Conservation (phyloP, 1,139 yeast species). For the Taphrina communis region DNA sequence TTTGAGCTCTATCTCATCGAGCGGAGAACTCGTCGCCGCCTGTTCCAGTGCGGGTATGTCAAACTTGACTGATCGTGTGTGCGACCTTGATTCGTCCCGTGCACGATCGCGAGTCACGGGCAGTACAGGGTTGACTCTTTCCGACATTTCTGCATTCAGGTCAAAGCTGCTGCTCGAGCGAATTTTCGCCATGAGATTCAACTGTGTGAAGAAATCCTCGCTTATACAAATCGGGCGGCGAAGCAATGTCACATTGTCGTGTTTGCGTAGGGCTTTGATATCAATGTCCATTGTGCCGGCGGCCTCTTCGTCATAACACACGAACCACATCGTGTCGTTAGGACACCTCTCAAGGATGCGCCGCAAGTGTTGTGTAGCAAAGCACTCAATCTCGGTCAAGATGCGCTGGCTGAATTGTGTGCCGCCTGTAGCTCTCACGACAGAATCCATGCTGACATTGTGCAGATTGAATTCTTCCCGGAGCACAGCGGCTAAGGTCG, state of each 20-base stretch:
- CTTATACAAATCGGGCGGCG: constrained; percentile 18
- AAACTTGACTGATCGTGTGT: constrained; percentile 20
- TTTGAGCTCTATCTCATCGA: constrained; percentile 2
- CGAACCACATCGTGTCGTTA: constrained; percentile 14
- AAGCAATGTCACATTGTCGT: constrained; percentile 11
- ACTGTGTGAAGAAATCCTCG: constrained; percentile 11
- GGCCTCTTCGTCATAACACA: constrained; percentile 27
- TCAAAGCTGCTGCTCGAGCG: constrained; percentile 10
- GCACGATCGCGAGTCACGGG: constrained; percentile 32
- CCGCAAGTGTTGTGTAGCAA: constrained; percentile 8
- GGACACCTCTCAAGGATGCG: background rate
- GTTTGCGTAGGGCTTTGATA: constrained; percentile 1
- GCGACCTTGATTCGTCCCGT: constrained; percentile 14
- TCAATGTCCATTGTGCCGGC: constrained; percentile 11
- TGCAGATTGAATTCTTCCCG: constrained; percentile 7
- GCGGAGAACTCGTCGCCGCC: constrained; percentile 4
- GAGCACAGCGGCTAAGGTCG: background rate
- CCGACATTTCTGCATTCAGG: constrained; percentile 19
- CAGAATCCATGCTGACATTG: background rate
- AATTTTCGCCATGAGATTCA: constrained; percentile 6
- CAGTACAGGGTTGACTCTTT: constrained; percentile 17
- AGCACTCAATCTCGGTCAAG: constrained; percentile 20
- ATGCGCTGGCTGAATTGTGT: constrained; percentile 10
- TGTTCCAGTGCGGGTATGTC: constrained; percentile 14
- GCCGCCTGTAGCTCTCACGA: background rate